Conservation (phyloP, 768 basidiomycete genomes). For the Serpula lacrymans region DNA sequence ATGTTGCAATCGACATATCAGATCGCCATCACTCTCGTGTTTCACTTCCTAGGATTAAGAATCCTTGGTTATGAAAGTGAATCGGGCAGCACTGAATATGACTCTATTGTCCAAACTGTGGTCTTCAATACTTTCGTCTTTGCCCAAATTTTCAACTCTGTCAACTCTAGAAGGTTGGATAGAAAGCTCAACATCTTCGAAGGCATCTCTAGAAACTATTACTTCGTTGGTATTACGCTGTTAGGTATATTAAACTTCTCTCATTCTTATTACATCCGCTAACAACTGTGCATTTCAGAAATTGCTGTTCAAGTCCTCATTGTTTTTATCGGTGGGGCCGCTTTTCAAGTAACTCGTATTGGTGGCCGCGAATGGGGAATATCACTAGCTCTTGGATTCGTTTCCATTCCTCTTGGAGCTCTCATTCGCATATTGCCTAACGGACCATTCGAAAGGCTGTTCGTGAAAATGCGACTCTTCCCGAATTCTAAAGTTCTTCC, state of each 20-base stretch:
- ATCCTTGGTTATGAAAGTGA: slow-evolving; percentile 62
- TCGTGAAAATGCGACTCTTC: slow-evolving; percentile 56
- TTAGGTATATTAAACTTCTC: slow-evolving; percentile 56
- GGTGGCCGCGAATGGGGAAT: slow-evolving; percentile 90
- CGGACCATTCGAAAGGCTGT: slow-evolving; percentile 64
- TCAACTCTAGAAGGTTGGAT: slow-evolving; percentile 89
- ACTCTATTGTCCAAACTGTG: slow-evolving; percentile 67
- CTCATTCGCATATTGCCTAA: slow-evolving; percentile 81
- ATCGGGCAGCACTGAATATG: slow-evolving; percentile 29
- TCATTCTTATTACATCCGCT: slow-evolving; percentile 4
- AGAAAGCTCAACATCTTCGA: slow-evolving; percentile 85
- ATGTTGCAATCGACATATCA: slow-evolving; percentile 87
- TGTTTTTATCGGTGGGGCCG: slow-evolving; percentile 86
- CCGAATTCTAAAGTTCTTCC: slow-evolving; percentile 67
- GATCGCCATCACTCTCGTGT: slow-evolving; percentile 74
- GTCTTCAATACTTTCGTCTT: slow-evolving; percentile 99
- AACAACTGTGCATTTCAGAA: slow-evolving; percentile 47
- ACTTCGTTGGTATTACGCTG: slow-evolving; percentile 79
- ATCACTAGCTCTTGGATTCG: slow-evolving; percentile 79
- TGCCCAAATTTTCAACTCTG: slow-evolving; percentile 93
- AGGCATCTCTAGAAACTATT: slow-evolving; percentile 74
- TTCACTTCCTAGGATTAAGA: slow-evolving; percentile 77
- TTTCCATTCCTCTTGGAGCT: slow-evolving; percentile 85
- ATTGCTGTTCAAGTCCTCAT: slow-evolving; percentile 83
- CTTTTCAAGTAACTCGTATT: slow-evolving; percentile 84